Evolutionary conservation across 805 yeast genomes (phyloP), one percentile per base, ranked within the genome.

Genomic region (Saccharomycopsis lassenensis): DNA sequence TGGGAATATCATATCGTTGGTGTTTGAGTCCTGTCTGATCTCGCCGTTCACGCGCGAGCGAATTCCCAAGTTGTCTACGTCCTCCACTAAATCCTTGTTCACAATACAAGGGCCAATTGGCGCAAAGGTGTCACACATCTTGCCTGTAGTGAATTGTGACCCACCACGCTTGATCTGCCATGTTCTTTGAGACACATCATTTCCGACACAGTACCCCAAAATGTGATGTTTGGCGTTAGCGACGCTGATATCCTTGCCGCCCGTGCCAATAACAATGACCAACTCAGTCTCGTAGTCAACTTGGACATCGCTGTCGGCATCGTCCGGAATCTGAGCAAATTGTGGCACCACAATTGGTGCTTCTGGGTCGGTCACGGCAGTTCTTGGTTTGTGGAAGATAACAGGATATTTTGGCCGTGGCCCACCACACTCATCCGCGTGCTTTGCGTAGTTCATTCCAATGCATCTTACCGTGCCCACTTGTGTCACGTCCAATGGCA

Each of bases 51-150:
- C 61, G 29, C 46, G 52, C 10, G 70, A 58, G 25, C 49, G 46
- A 26, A 71, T 55, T 14, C 49, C 47, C 36, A 69, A 52, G n/a
- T 46, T 40, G 27, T 55, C 52, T 12, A 67, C 63, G 29, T 58
- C 53, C 1, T 51, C 38, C 21, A 62, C 52, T 12, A 61, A 37
- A 8, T 45, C 37, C 3, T 61, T 38, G 2, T 67, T 53, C 3
- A 67, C 71, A 31, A 71, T 56, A 5, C 65, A 67, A 4, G 77
- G 77, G 2, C 77, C 77, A 36, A 71, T 48, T 16, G 77, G 77
- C 2, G 75, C 73, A 65, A 67, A 71, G 3, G 65, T 64, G 40
- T 71, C 77, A 45, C 65, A 69, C 63, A 63, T 62, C 52, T 71
- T 71, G 7, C 73, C 71, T 7, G 63, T 51, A 25, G 62, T 54